Conservation (phyloP, 768 basidiomycete genomes). For the Calocera cornea region DNA sequence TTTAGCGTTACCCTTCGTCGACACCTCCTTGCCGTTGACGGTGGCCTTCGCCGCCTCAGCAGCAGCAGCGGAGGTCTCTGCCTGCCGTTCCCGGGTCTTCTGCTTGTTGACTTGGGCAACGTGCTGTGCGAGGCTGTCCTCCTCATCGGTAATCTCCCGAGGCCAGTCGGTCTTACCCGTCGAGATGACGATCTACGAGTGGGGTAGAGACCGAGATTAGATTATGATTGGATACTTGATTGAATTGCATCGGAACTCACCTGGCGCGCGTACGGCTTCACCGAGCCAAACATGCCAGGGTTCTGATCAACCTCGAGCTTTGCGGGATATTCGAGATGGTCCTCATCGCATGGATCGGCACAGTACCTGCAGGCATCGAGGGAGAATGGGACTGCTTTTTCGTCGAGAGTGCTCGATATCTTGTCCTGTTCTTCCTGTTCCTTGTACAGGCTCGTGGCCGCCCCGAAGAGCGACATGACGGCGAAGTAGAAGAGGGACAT, state of each 20-base stretch:
- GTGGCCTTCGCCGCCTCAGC: conserved; percentile 9
- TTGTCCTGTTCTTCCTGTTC: background rate
- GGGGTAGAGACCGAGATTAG: conserved; percentile 5
- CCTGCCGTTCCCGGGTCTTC: background rate
- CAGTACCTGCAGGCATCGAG: conserved; percentile 59
- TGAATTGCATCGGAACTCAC: conserved; percentile 26
- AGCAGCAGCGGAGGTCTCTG: conserved; percentile 6
- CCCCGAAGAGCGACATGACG: background rate
- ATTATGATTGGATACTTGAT: background rate
- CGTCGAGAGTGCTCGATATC: conserved; percentile 31
- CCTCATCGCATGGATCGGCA: conserved; percentile 63
- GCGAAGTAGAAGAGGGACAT: conserved; percentile 4
- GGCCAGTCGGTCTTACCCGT: conserved; percentile 87
- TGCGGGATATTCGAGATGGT: conserved; percentile 62
- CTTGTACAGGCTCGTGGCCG: background rate
- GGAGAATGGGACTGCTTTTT: conserved; percentile 50
- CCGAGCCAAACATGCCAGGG: conserved; percentile 68
- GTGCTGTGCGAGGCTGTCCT: conserved; percentile 53
- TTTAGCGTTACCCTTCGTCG: background rate
- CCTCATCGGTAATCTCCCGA: conserved; percentile 57
- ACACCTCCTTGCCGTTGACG: background rate
- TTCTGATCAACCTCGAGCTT: conserved; percentile 69
- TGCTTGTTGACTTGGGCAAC: conserved; percentile 26
- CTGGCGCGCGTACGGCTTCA: conserved; percentile 74
- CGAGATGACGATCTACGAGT: conserved; percentile 64